These are phyloP conservation scores for Fusarium solani-melongenae DNA, from an alignment of 2,329 filamentous ascomycete genomes.

Conservation along the genomic window DNA sequence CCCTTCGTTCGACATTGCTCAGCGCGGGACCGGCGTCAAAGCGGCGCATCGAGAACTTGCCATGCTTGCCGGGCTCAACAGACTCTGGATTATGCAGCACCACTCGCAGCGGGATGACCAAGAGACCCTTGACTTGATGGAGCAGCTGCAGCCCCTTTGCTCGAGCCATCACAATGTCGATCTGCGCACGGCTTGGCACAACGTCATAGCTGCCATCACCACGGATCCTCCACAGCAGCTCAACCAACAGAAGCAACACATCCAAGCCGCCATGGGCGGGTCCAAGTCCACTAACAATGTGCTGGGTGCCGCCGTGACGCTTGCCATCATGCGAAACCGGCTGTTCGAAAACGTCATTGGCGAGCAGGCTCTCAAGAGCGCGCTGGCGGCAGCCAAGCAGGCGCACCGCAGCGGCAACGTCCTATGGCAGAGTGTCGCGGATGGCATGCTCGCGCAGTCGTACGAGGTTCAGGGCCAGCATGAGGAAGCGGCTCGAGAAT, in stretches of 20 bases:
- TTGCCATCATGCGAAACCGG: slow-evolving; percentile 85
- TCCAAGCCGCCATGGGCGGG: slow-evolving; percentile 77
- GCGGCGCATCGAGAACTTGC: slow-evolving; percentile 72
- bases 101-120: slow-evolving; percentile 66
- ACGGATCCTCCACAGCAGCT: slow-evolving; percentile 73
- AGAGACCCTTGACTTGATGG: slow-evolving; percentile 70
- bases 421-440: slow-evolving; percentile 83
- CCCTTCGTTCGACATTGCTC: slow-evolving; percentile 62
- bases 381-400: slow-evolving; percentile 74
- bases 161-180: slow-evolving; percentile 76
- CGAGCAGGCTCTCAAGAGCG: slow-evolving; percentile 81
- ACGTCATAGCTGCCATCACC: slow-evolving; percentile 76
- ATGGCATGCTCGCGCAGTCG: slow-evolving; percentile 81
- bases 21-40: slow-evolving; percentile 52
- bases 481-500: slow-evolving; percentile 54
- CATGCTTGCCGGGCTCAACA: slow-evolving; percentile 75
- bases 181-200: slow-evolving; percentile 80
- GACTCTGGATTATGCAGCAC: slow-evolving; percentile 78
- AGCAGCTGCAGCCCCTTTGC: slow-evolving; percentile 75
- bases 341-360: slow-evolving; percentile 87
- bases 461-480: slow-evolving; percentile 77
- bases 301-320: slow-evolving; percentile 83
- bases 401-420: slow-evolving; percentile 76
- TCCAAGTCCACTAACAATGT: slow-evolving; percentile 78
- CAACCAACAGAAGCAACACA: slow-evolving; percentile 80